These are phyloP conservation scores for Penicillium occitanis DNA, from an alignment of 2,329 filamentous ascomycete species.

Conservation along the genomic window DNA sequence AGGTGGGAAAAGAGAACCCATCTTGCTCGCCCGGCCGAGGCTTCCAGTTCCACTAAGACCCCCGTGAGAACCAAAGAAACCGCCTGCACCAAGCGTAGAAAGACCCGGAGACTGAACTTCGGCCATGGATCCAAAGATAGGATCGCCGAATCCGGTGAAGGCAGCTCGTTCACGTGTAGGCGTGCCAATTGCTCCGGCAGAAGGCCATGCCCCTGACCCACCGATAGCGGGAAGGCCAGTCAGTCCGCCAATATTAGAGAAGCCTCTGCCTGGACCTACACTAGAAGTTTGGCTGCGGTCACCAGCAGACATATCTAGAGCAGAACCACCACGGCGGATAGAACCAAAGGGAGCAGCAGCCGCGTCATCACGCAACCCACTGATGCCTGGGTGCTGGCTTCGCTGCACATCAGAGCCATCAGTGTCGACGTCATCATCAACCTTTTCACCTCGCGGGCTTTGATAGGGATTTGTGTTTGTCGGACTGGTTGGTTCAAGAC, in stretches of 20 bases:
- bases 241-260: constrained; percentile 57
- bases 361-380: constrained; percentile 53
- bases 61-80: constrained; percentile 64
- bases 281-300: constrained; percentile 94
- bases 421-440: constrained; percentile 61
- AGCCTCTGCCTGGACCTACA: constrained; percentile 71
- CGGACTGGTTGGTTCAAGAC: constrained; percentile 74
- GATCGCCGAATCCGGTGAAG: constrained; percentile 55
- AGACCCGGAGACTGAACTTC: constrained; percentile 63
- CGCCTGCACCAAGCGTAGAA: constrained; percentile 42
- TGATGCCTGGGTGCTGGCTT: constrained; percentile 53
- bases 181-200: constrained; percentile 71
- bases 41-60: constrained; percentile 60
- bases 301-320: constrained; percentile 62
- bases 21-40: constrained; percentile 73
- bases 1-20: constrained; percentile 81
- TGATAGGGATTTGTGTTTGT: constrained; percentile 96
- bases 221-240: constrained; percentile 57
- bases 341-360: constrained; percentile 55
- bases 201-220: constrained; percentile 48
- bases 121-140: constrained; percentile 71
- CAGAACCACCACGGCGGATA: constrained; percentile 55
- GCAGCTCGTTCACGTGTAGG: constrained; percentile 61
- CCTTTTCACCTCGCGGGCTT: constrained; percentile 76
- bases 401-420: constrained; percentile 56